Conservation (phyloP, 768 basidiomycete genomes). For the Leccinellum rugosiceps region DNA sequence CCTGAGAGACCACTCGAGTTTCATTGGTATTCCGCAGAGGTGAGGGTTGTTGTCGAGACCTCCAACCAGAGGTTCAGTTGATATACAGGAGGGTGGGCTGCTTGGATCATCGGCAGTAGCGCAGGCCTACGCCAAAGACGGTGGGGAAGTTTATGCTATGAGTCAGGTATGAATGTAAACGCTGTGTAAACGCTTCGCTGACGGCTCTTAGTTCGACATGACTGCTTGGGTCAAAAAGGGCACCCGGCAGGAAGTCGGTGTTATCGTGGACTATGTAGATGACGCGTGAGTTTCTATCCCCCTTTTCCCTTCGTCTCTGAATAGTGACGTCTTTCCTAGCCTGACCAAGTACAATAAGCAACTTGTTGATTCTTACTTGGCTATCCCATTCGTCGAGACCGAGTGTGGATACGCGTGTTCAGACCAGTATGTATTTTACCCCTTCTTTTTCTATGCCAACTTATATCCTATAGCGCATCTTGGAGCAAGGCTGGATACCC, state of each 20-base stretch:
- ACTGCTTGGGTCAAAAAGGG: conserved; percentile 91
- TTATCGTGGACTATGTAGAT: conserved; percentile 85
- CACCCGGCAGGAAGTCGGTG: conserved; percentile 72
- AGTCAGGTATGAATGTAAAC: conserved; percentile 25
- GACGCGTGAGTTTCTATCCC: conserved; percentile 39
- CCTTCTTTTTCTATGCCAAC: conserved; percentile 19
- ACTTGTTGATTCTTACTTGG: conserved; percentile 71
- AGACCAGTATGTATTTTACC: conserved; percentile 65
- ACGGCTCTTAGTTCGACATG: conserved; percentile 76
- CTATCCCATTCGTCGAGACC: conserved; percentile 80
- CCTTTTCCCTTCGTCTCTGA: conserved; percentile 14
- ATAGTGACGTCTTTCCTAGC: conserved; percentile 36
- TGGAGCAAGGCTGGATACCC: conserved; percentile 87
- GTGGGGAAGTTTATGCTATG: conserved; percentile 26
- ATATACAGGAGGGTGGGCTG: conserved; percentile 65
- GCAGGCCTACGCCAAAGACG: conserved; percentile 53
- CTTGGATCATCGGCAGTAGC: conserved; percentile 91
- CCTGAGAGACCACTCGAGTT: conserved; percentile 45
- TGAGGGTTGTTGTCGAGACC: conserved; percentile 8
- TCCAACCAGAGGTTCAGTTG: background rate
- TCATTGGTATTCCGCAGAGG: conserved; percentile 49
- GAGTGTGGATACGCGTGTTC: conserved; percentile 94
- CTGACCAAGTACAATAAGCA: conserved; percentile 79
- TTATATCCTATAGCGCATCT: conserved; percentile 50
- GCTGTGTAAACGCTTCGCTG: conserved; percentile 7